phyloP scores from a whole-genome alignment of 192 early-diverging fungal genomes.

The Mortierella alpina region DNA sequence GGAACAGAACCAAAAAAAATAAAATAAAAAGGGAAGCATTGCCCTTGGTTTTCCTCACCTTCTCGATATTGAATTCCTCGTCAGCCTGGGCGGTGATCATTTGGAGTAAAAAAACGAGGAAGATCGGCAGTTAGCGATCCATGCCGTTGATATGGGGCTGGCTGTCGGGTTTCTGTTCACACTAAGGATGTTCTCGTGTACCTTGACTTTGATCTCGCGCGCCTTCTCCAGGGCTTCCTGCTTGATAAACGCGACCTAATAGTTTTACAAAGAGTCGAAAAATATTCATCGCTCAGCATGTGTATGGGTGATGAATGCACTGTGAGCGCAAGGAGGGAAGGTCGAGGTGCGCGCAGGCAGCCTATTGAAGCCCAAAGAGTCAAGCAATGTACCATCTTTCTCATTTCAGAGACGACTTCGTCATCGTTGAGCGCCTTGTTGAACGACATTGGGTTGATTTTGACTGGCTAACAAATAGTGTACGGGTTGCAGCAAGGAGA shows the following conservation, averaged over 20 bases:
- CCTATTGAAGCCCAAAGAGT: background rate
- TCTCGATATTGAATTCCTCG: slow-evolving; percentile 99
- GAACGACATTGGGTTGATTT: slow-evolving; percentile 49
- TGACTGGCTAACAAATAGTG: background rate
- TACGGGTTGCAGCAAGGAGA: background rate
- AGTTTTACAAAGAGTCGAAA: background rate
- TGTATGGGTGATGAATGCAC: background rate
- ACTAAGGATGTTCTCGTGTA: background rate
- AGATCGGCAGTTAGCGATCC: background rate
- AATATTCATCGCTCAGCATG: slow-evolving; percentile 5
- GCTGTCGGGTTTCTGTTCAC: too few relatives aligned
- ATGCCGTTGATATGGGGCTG: background rate
- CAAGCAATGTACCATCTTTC: slow-evolving; percentile 86
- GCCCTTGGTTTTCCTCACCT: slow-evolving; percentile 58
- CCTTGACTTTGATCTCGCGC: slow-evolving; percentile 97
- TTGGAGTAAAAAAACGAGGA: background rate
- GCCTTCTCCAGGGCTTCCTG: slow-evolving; percentile 99
- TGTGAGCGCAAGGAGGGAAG: too few relatives aligned
- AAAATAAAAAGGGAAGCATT: too few relatives aligned
- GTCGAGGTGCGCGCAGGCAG: too few relatives aligned
- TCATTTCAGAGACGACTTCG: slow-evolving; percentile 97
- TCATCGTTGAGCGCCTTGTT: slow-evolving; percentile 89
- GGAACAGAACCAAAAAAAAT: too few relatives aligned
- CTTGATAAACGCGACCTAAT: slow-evolving; percentile 95
- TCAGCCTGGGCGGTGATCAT: slow-evolving; percentile 74